Percentiles rank a stretch among this genome's conserved stretches.
Evolutionary conservation across 805 yeast genomes (phyloP).

Genomic region (Blastobotrys peoriensis): DNA sequence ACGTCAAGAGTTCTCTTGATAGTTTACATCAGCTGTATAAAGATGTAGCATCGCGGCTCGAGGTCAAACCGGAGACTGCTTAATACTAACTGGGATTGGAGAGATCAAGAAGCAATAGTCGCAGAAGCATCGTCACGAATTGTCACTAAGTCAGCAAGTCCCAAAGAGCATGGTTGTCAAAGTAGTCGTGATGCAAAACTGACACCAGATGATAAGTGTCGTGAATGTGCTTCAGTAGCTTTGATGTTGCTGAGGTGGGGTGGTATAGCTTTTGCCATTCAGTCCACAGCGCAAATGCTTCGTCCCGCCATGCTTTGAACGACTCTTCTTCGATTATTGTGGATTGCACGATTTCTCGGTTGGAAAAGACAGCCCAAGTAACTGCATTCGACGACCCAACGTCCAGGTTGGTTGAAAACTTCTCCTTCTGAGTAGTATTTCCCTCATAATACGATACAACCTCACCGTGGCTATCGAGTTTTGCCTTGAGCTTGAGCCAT

Average conservation of each 20-base stretch:
- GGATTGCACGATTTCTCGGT: slow-evolving; percentile 82
- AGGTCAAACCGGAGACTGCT: neutral
- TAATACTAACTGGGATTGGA: neutral
- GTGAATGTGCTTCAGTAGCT: slow-evolving; percentile 55
- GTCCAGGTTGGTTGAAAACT: slow-evolving; percentile 55
- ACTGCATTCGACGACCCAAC: slow-evolving; percentile 64
- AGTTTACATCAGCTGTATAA: neutral
- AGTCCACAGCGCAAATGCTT: slow-evolving; percentile 82
- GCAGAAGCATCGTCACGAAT: too few relatives aligned
- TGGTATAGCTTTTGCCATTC: slow-evolving; percentile 88
- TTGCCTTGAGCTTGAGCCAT: slow-evolving; percentile 60
- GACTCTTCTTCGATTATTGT: slow-evolving; percentile 90
- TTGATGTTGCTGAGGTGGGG: slow-evolving; percentile 43
- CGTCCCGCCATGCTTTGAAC: slow-evolving; percentile 94
- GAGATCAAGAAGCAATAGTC: too few relatives aligned
- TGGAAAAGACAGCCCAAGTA: slow-evolving; percentile 97
- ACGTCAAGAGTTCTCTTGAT: neutral
- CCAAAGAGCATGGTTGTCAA: slow-evolving; percentile 73
- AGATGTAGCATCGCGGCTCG: neutral
- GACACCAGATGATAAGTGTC: slow-evolving; percentile 72
- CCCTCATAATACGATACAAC: slow-evolving; percentile 68
- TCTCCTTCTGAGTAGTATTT: slow-evolving; percentile 37
- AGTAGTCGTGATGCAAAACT: slow-evolving; percentile 78
- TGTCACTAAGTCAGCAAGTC: slow-evolving; percentile 29
- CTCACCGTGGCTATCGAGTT: slow-evolving; percentile 34